Conservation (phyloP, 2,329 filamentous ascomycete species). For the Aaosphaeria arxii region DNA sequence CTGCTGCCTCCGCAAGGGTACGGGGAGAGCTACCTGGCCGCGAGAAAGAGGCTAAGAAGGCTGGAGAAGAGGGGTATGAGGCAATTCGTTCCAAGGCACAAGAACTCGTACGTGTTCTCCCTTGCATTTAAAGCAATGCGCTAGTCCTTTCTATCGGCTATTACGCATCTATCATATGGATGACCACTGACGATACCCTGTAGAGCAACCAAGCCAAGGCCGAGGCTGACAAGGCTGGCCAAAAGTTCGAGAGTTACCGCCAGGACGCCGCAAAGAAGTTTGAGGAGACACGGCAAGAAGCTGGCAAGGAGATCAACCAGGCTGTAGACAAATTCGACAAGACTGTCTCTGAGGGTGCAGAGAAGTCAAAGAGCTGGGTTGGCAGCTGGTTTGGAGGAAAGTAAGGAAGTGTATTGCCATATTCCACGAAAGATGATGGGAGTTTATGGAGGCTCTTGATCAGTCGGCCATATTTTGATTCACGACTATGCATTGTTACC, state of each 20-base stretch:
- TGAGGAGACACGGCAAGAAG: constrained; percentile 65
- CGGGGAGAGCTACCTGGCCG: constrained; percentile 64
- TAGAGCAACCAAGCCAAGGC: constrained; percentile 30
- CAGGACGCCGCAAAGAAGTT: constrained; percentile 59
- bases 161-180: neutral
- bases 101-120: constrained; percentile 21
- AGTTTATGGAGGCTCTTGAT: neutral
- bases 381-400: constrained; percentile 79
- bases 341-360: constrained; percentile 72
- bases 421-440: neutral
- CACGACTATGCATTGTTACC: too few species aligned
- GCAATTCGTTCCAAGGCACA: constrained; percentile 47
- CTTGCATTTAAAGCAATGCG: neutral
- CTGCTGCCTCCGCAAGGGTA: constrained; percentile 64
- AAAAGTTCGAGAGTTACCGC: constrained; percentile 53
- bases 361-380: constrained; percentile 80
- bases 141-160: neutral
- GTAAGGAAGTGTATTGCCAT: constrained; percentile 9
- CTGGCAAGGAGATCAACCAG: constrained; percentile 48
- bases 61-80: constrained; percentile 52
- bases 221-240: constrained; percentile 62
- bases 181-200: neutral
- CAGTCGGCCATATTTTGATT: too few species aligned
- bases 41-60: constrained; percentile 62
- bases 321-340: constrained; percentile 76